These are phyloP conservation scores for Ploettnerulaceae sp. DNA, from an alignment of 2,329 filamentous ascomycete genomes.

Conservation along the genomic window DNA sequence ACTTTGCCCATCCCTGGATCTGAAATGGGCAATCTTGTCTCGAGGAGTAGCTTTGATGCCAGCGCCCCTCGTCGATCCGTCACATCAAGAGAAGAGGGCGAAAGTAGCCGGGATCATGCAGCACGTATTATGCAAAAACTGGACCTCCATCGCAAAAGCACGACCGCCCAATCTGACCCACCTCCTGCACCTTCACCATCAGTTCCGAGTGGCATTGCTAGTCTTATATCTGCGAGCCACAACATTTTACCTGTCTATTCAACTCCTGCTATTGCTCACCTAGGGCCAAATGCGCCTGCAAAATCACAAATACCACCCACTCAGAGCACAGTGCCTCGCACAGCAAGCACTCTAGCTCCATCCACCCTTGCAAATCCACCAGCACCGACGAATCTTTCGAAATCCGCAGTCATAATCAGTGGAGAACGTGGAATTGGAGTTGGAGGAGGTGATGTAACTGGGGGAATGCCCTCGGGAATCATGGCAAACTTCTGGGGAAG, in stretches of 20 bases:
- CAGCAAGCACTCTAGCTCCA: constrained; percentile 68
- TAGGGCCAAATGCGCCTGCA: constrained; percentile 26
- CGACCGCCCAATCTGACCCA: constrained; percentile 41
- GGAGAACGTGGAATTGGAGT: constrained; percentile 66
- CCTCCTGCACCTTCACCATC: constrained; percentile 39
- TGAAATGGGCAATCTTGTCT: constrained; percentile 42
- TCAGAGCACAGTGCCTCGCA: constrained; percentile 40
- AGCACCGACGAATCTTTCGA: constrained; percentile 78
- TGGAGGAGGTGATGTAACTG: constrained; percentile 55
- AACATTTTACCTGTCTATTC: constrained; percentile 65
- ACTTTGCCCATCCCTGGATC: constrained; percentile 61
- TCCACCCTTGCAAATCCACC: constrained; percentile 79
- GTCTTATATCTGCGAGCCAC: constrained; percentile 80
- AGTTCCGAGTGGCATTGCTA: constrained; percentile 67
- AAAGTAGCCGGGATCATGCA: constrained; percentile 74
- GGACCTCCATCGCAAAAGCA: constrained; percentile 78
- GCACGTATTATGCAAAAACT: constrained; percentile 89
- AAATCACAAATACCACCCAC: constrained; percentile 36
- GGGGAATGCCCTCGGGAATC: constrained; percentile 75
- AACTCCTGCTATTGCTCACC: constrained; percentile 31
- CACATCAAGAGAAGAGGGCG: constrained; percentile 62
- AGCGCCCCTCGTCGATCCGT: constrained; percentile 45
- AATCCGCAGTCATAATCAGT: constrained; percentile 74
- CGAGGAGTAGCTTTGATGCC: constrained; percentile 71
- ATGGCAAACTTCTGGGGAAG: constrained; percentile 94